Evolutionary conservation across 176 grass and related monocot genomes (phyloP).

Genomic region (Oryza punctata): DNA sequence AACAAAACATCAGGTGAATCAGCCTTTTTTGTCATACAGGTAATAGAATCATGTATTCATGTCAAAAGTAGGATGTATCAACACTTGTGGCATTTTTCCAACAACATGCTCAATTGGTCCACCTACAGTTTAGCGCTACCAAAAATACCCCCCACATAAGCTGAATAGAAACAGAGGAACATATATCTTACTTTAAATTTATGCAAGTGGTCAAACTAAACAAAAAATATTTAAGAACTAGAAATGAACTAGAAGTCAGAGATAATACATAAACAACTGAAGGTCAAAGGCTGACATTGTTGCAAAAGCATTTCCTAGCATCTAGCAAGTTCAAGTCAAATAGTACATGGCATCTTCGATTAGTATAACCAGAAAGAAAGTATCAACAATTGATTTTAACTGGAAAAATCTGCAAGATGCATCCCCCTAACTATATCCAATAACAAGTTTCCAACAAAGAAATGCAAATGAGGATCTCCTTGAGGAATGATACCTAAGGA

Average conservation of each 20-base stretch:
- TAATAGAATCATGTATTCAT: slow-evolving; percentile 10
- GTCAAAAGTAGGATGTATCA: background rate
- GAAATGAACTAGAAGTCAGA: slow-evolving; percentile 35
- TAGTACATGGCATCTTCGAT: slow-evolving; percentile 25
- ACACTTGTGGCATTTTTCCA: background rate
- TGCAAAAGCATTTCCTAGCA: slow-evolving; percentile 20
- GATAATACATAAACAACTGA: slow-evolving; percentile 38
- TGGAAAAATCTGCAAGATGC: slow-evolving; percentile 25
- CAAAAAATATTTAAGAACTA: slow-evolving; percentile 7
- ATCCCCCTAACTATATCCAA: slow-evolving; percentile 31
- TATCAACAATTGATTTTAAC: slow-evolving; percentile 19
- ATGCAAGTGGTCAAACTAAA: slow-evolving; percentile 35
- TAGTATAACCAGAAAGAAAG: slow-evolving; percentile 40
- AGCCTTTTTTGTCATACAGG: background rate
- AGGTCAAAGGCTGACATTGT: slow-evolving; percentile 33
- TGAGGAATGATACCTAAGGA: slow-evolving; percentile 23
- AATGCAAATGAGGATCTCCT: slow-evolving; percentile 6
- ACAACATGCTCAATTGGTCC: background rate
- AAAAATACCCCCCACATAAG: slow-evolving; percentile 6
- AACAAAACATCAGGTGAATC: background rate
- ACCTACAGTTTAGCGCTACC: slow-evolving; percentile 6
- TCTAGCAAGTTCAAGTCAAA: slow-evolving; percentile 31
- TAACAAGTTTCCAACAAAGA: slow-evolving; percentile 9
- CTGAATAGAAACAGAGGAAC: slow-evolving; percentile 19
- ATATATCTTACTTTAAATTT: background rate